phyloP scores from a whole-genome alignment of 2,329 filamentous ascomycete genomes.

The Calonectria pseudoturangicola region DNA sequence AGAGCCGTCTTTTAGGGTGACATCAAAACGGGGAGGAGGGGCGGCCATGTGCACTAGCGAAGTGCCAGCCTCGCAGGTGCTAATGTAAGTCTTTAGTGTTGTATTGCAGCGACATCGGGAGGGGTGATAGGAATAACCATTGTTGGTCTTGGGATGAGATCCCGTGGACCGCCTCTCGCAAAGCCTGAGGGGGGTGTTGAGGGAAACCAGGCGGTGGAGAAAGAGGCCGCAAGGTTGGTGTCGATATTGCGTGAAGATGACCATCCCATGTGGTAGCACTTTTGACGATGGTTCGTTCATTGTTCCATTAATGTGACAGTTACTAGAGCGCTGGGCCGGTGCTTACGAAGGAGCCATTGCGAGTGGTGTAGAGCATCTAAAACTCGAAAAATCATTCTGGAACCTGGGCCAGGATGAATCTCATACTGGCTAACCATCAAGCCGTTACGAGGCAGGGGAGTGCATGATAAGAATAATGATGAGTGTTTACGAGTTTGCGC shows the following conservation, averaged over 20 bases:
- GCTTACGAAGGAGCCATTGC: background rate
- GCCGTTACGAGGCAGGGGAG: background rate
- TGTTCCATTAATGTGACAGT: background rate
- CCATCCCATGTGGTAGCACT: conserved; percentile 43
- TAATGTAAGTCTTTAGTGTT: conserved; percentile 17
- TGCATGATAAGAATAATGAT: conserved; percentile 3
- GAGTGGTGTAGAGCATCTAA: background rate
- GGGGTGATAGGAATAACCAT: conserved; percentile 1
- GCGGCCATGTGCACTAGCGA: conserved; percentile 13
- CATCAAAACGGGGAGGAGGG: conserved; percentile 7
- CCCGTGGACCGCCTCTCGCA: conserved; percentile 18
- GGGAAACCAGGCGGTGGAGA: conserved; percentile 21
- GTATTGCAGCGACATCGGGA: conserved; percentile 1
- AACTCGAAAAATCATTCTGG: background rate
- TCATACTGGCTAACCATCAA: conserved; percentile 1
- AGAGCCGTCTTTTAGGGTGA: conserved; percentile 7
- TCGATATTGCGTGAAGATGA: background rate
- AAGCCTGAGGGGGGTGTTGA: conserved; percentile 1
- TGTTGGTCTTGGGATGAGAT: conserved; percentile 19
- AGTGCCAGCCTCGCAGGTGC: conserved; percentile 31
- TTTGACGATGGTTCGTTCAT: conserved; percentile 45
- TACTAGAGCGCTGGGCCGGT: background rate
- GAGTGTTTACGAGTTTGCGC: background rate
- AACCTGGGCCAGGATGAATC: background rate
- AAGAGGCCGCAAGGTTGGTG: conserved; percentile 7